Conservation (phyloP, 257 asterid species). For the Forsythia viridissima region DNA sequence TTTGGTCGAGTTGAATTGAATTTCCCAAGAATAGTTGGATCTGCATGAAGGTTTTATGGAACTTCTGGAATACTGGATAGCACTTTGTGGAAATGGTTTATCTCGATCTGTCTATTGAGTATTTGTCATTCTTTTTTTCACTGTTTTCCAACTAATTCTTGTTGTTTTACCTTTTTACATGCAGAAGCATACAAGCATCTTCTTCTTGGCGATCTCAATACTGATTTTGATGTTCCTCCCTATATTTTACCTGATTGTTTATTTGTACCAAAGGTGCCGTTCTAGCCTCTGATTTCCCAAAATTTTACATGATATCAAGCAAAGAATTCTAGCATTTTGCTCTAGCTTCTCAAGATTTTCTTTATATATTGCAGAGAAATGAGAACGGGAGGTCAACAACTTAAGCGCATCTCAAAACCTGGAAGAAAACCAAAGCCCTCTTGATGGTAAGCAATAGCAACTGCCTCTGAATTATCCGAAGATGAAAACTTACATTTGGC, state of each 20-base stretch:
- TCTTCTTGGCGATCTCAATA: slow-evolving; percentile 68
- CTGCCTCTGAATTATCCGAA: not conserved
- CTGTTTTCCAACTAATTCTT: slow-evolving; percentile 2
- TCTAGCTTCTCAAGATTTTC: slow-evolving; percentile 13
- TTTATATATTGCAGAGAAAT: slow-evolving; percentile 48
- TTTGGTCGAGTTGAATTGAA: not conserved
- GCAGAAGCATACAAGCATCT: slow-evolving; percentile 75
- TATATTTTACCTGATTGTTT: slow-evolving; percentile 65
- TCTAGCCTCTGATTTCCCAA: slow-evolving; percentile 21
- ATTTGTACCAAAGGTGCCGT: slow-evolving; percentile 69
- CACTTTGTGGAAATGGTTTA: not conserved
- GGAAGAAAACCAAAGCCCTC: slow-evolving; percentile 75
- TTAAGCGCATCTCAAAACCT: slow-evolving; percentile 59
- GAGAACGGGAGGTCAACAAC: slow-evolving; percentile 64
- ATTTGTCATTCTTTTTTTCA: not conserved
- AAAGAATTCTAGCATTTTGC: not conserved
- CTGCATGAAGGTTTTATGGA: not conserved
- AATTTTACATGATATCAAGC: not conserved
- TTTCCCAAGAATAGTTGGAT: not conserved
- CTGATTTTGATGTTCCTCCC: slow-evolving; percentile 85
- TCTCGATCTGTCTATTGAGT: not conserved
- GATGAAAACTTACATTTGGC: not conserved
- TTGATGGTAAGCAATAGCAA: slow-evolving; percentile 30
- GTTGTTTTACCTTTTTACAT: slow-evolving; percentile 12
- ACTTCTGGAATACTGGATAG: not conserved